These are phyloP conservation scores for Fusarium liriodendri DNA, from an alignment of 2,329 filamentous ascomycete genomes.

Conservation along the genomic window DNA sequence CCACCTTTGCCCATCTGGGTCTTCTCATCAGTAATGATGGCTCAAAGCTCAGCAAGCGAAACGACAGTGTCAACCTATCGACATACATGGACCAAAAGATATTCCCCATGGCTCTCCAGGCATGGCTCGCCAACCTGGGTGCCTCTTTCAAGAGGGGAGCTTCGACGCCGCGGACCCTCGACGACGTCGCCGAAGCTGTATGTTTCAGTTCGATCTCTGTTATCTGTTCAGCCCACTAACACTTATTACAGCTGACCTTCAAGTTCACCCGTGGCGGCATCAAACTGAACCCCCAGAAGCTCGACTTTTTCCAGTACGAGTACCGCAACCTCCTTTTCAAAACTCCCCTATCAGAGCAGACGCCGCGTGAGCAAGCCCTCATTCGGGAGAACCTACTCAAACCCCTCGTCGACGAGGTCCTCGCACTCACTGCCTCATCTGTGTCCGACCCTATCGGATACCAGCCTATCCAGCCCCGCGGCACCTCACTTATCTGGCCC, in stretches of 20 bases:
- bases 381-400: constrained; percentile 30
- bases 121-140: constrained; percentile 83
- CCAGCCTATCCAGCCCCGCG: constrained; percentile 29
- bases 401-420: constrained; percentile 43
- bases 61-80: constrained; percentile 62
- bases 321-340: constrained; percentile 60
- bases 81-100: constrained; percentile 61
- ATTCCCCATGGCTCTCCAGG: constrained; percentile 67
- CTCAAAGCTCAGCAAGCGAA: constrained; percentile 89
- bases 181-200: constrained; percentile 77
- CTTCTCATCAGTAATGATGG: constrained; percentile 76
- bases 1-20: constrained; percentile 83
- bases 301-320: constrained; percentile 80
- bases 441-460: neutral
- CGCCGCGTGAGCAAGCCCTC: constrained; percentile 30
- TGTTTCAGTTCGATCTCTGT: constrained; percentile 36
- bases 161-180: constrained; percentile 60
- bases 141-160: constrained; percentile 46
- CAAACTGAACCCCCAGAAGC: constrained; percentile 82
- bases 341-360: constrained; percentile 36
- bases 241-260: constrained; percentile 72
- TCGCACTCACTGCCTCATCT: constrained; percentile 35
- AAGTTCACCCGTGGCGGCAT: constrained; percentile 94
- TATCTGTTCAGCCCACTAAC: constrained; percentile 34
- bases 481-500: constrained; percentile 41